Evolutionary conservation across 169 alveolate genomes (phyloP).

Genomic region (Eimeria zaria): DNA sequence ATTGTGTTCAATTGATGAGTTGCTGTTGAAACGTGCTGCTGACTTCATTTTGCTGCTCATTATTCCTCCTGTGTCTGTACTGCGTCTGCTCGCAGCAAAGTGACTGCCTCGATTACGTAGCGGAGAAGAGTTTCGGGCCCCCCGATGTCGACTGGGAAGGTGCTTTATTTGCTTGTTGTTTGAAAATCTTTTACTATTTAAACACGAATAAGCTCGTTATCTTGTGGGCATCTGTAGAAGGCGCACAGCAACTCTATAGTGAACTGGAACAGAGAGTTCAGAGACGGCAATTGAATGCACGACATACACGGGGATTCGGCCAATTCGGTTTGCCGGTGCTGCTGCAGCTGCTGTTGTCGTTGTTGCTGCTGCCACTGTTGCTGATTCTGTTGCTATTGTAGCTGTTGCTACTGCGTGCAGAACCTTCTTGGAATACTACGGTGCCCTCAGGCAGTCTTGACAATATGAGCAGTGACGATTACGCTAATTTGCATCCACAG

Average conservation of each 20-base stretch:
- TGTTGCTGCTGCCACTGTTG: background rate
- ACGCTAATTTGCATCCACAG: conserved; percentile 63
- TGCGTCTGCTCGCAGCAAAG: conserved; percentile 37
- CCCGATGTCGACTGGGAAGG: conserved; percentile 79
- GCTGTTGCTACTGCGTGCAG: conserved; percentile 1
- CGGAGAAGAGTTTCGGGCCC: conserved; percentile 18
- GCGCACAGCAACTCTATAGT: background rate
- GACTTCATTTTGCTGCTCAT: background rate
- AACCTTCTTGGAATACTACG: background rate
- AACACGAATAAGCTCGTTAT: background rate
- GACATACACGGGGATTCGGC: background rate
- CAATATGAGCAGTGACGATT: conserved; percentile 35
- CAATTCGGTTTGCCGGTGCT: background rate
- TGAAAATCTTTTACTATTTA: background rate
- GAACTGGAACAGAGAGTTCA: background rate
- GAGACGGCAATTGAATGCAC: background rate
- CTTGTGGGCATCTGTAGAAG: background rate
- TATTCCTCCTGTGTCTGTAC: background rate
- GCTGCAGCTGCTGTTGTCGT: background rate
- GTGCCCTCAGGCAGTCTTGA: conserved; percentile 23
- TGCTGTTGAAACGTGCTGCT: background rate
- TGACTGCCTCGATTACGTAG: conserved; percentile 57
- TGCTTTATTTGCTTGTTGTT: background rate
- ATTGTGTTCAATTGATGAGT: background rate
- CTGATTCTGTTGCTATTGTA: no score